These are phyloP conservation scores for Phialophora chinensis DNA, from an alignment of 2,329 filamentous ascomycete genomes.

Conservation along the genomic window DNA sequence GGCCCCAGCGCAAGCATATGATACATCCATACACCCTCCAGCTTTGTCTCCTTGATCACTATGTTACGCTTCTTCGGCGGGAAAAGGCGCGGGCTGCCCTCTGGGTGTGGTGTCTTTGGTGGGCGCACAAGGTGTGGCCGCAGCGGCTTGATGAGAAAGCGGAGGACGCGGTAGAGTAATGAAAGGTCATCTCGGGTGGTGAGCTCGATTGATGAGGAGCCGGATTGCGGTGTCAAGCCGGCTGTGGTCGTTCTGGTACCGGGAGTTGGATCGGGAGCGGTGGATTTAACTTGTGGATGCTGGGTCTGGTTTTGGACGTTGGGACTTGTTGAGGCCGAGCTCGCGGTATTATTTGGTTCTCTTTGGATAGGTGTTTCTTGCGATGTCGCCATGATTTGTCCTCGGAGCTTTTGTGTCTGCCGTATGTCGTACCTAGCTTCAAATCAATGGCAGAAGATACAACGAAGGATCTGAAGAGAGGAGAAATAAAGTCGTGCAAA, in stretches of 20 bases:
- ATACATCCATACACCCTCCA: constrained; percentile 55
- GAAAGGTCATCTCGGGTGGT: constrained; percentile 30
- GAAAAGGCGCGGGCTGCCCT: constrained; percentile 49
- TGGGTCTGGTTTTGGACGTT: not conserved
- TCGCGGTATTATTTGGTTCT: not conserved
- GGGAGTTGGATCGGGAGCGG: not conserved
- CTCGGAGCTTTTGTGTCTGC: not conserved
- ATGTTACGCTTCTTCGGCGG: constrained; percentile 45
- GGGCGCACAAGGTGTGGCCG: constrained; percentile 35
- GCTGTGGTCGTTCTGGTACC: not conserved
- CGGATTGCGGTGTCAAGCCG: not conserved
- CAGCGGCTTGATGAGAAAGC: constrained; percentile 30
- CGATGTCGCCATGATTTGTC: not conserved
- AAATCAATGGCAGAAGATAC: not conserved
- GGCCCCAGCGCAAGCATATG: constrained; percentile 43
- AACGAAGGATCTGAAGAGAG: not conserved
- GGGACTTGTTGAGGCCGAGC: not conserved
- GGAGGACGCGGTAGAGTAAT: constrained; percentile 31
- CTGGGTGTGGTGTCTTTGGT: constrained; percentile 14
- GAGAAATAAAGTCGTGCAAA: not conserved
- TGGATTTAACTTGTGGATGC: not conserved
- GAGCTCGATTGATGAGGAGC: constrained; percentile 26
- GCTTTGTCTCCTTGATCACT: constrained; percentile 48
- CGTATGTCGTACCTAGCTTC: not conserved
- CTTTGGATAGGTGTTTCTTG: not conserved